Evolutionary conservation across 208 protist species (phyloP).

Genomic region (Trypanosomatidae sp.): DNA sequence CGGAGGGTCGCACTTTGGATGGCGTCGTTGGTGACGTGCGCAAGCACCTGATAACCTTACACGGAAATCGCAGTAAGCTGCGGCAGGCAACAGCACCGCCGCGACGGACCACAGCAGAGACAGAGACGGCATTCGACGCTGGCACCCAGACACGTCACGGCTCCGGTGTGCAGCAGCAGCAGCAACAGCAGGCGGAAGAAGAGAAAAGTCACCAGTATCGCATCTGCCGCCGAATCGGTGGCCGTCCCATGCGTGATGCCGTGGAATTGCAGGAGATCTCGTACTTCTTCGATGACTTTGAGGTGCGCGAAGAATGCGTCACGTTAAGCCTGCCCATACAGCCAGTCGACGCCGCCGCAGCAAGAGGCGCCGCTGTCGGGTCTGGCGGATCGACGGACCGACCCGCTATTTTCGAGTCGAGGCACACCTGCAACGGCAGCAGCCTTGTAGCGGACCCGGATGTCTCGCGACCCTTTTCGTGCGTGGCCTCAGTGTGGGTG

Average conservation of each 20-base stretch:
- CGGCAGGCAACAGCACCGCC: slow-evolving; percentile 1
- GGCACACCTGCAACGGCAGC: slow-evolving; percentile 3
- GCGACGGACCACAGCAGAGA: background rate
- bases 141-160: background rate
- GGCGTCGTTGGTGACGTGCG: slow-evolving; percentile 43
- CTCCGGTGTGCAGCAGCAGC: background rate
- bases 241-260: slow-evolving; percentile 56
- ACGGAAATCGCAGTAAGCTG: slow-evolving; percentile 9
- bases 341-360: background rate
- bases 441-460: slow-evolving; percentile 25
- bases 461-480: slow-evolving; percentile 36
- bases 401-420: background rate
- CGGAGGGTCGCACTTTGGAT: slow-evolving; percentile 24
- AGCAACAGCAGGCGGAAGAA: background rate
- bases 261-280: slow-evolving; percentile 62
- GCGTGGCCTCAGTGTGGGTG: slow-evolving; percentile 67
- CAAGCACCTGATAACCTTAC: slow-evolving; percentile 27
- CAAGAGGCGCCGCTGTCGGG: background rate
- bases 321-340: slow-evolving; percentile 13
- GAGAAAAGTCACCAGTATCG: slow-evolving; percentile 34
- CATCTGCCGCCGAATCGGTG: slow-evolving; percentile 56
- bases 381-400: background rate
- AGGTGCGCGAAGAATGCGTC: slow-evolving; percentile 23
- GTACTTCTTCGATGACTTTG: slow-evolving; percentile 33
- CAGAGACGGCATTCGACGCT: background rate